phyloP scores from a whole-genome alignment of 148 eudicot species.

The Linanthus parryae region DNA sequence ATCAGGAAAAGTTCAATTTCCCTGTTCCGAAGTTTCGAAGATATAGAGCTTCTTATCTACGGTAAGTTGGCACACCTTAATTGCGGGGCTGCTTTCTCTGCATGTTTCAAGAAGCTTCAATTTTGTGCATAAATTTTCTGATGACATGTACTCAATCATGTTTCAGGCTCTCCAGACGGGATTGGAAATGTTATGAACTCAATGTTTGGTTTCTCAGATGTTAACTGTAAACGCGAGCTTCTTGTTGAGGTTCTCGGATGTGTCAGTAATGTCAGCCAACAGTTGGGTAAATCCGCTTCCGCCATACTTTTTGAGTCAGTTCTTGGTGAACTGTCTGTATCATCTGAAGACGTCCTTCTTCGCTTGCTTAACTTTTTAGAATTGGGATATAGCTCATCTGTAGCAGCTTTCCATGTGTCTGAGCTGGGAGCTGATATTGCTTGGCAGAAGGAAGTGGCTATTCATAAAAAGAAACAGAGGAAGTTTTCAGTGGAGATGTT shows the following conservation, averaged over 20 bases:
- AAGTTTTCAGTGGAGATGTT: constrained; percentile 71
- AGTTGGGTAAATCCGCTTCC: constrained; percentile 67
- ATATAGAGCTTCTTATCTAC: constrained; percentile 60
- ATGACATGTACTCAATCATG: no score
- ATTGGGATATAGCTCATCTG: constrained; percentile 51
- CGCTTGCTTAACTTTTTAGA: constrained; percentile 66
- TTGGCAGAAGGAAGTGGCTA: constrained; percentile 61
- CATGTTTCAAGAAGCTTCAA: no score
- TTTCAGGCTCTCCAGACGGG: constrained; percentile 49
- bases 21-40: constrained; percentile 72
- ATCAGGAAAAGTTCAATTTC: constrained; percentile 69
- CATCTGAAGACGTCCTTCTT: constrained; percentile 64
- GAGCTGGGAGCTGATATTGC: constrained; percentile 71
- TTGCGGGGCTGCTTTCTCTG: no score
- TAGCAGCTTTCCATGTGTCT: constrained; percentile 38
- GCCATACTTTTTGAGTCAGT: constrained; percentile 71
- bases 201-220: constrained; percentile 35
- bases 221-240: constrained; percentile 46
- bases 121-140: no score
- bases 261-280: constrained; percentile 44
- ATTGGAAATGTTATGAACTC: constrained; percentile 30
- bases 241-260: constrained; percentile 70
- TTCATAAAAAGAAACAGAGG: constrained; percentile 66
- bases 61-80: no score
- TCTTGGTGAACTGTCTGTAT: constrained; percentile 38